Base-by-base conservation (phyloP, 2,329 filamentous ascomycete species). In the Fusarium brevicatenulatum region DNA sequence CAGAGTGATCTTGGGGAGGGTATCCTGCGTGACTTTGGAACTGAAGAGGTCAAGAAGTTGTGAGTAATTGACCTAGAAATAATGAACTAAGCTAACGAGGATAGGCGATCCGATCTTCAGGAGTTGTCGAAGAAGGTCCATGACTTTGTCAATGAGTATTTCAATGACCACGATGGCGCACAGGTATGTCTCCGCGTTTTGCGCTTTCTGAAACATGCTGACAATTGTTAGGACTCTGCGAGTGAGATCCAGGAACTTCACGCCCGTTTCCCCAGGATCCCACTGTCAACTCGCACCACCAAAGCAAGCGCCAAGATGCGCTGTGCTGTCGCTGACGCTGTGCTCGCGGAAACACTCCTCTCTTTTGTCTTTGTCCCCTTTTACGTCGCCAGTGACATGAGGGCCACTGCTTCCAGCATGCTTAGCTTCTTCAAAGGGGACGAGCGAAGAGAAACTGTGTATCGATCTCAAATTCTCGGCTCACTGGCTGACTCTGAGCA, bases 301-400 rank as follows among this genome's bases (percentile, higher is more conserved):
- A 69, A 60, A 32, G 59, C 73, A 0, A 75, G 79, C 0, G 70
- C 72, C 1, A 76, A 76, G 12, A 76, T 80, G 61, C 76, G 79
- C 30, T 79, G 79, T 32, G 78, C 79, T 3, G 71, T 74, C 9
- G 79, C 78, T n/a, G 77, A 80, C 11, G 72, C 72, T 7, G 68
- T 80, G 23, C 63, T 80, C 2, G 70, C 74, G 37, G 72, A 76
- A 23, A 65, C 68, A 4, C 69, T 80, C 12, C 68, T 72, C 12
- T 50, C 64, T 0, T 76, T 78, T 46, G 73, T 80, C n/a, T 80
- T 80, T 52, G 70, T 75, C 11, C 77, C 78, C 5, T 78, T 80
- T n/a, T 79, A 80, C 52, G 65, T 80, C 6, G 60, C 74, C 1
- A 66, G 52, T 2, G 71, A 73, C 5, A 39, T 59, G 37, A 71